Conservation (phyloP, 495 filamentous ascomycete genomes). For the Parachaetomium inaequale region DNA sequence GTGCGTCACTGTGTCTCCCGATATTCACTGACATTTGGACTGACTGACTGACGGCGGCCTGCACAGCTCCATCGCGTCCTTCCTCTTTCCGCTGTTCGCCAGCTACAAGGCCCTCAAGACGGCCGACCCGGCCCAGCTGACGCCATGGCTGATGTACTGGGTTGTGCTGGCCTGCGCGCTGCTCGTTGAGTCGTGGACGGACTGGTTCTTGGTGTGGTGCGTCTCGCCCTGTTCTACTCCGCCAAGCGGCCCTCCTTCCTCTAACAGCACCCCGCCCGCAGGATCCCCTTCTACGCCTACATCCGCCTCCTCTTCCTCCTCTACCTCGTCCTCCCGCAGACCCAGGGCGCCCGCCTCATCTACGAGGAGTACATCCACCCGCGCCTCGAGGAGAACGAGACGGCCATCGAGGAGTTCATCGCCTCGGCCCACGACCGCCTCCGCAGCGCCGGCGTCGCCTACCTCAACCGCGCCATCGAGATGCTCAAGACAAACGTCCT, state of each 20-base stretch:
- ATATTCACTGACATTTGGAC: constrained; percentile 11
- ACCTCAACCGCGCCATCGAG: constrained; percentile 76
- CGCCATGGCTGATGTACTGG: constrained; percentile 99
- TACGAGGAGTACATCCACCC: constrained; percentile 85
- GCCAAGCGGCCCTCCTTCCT: neutral
- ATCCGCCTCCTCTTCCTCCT: constrained; percentile 81
- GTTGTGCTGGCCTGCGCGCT: constrained; percentile 79
- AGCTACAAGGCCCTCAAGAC: constrained; percentile 97
- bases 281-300: constrained; percentile 93
- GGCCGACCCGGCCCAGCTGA: constrained; percentile 81
- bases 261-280: constrained; percentile 27
- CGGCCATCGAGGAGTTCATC: constrained; percentile 87
- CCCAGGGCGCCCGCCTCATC: constrained; percentile 79
- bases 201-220: constrained; percentile 80
- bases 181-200: constrained; percentile 80
- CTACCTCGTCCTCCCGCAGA: constrained; percentile 96
- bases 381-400: constrained; percentile 82
- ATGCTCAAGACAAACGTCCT: constrained; percentile 68
- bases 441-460: constrained; percentile 71
- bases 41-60: constrained; percentile 23
- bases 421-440: constrained; percentile 74
- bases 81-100: constrained; percentile 93
- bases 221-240: constrained; percentile 2
- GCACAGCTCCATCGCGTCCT: constrained; percentile 74
- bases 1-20: constrained; percentile 48